Evolutionary conservation across 805 yeast genomes (phyloP), one percentile per base, ranked within the genome.

Genomic region (Clavispora asparagi): DNA sequence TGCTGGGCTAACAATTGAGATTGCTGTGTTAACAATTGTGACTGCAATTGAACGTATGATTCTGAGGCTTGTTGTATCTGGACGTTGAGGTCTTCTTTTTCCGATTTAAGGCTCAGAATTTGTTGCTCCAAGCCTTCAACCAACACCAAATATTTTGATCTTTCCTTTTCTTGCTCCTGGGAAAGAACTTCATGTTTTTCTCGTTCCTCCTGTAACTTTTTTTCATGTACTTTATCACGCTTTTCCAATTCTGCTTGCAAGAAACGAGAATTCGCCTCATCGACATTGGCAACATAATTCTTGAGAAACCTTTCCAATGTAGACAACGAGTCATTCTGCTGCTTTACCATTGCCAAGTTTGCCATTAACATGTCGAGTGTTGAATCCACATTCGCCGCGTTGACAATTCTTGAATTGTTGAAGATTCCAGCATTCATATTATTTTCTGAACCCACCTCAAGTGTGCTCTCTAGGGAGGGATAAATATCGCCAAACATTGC

Each of bases 401-500:
- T 77, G 4, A 82, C 79, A 30, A 84, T 73, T 44, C 79, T 79
- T 30, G 85, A 73, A 54, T 82, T 82, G 27, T 74, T 76, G 54
- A 76, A 79, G 37, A 82, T 74, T 1, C 86, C 87, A 12, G 79
- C 70, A 42, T 76, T 66, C 35, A 76, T 72, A 48, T 71, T 71
- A 3, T 74, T 60, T 0, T 81, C 81, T 28, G 79, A 54, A 10
- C 79, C 61, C 35, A 70, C 63, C 17, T 36, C 44, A 36, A 49
- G 31, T n/a, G 42, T 6, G 49, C 78, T 83, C 53, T 80, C 85
- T 27, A 79, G 46, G 27, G 61, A 53, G 6, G 74, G 70, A 52
- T 75, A 71, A 16, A 79, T 73, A 58, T 81, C 86, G 25, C 85
- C 83, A 62, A 81, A 82, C 65, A 82, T 67, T 2, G 85, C 84